Conservation (phyloP, 2,329 filamentous ascomycete genomes). For the Hymenoscyphus linearis region DNA sequence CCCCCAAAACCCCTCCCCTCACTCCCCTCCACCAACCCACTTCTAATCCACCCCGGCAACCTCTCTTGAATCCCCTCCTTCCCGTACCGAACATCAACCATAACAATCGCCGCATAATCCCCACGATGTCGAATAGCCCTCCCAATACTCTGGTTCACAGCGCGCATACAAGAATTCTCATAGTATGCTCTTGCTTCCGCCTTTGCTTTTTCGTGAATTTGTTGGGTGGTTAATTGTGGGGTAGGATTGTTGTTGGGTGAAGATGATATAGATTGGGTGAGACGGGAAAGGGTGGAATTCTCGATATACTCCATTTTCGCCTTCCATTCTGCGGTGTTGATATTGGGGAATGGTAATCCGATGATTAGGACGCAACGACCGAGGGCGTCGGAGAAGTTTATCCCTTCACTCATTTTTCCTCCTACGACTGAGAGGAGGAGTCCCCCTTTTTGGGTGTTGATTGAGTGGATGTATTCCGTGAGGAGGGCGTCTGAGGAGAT, state of each 20-base stretch:
- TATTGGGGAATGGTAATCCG: slow-evolving; percentile 88
- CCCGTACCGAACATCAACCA: slow-evolving; percentile 78
- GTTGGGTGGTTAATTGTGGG: slow-evolving; percentile 15
- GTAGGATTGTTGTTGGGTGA: slow-evolving; percentile 1
- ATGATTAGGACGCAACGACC: slow-evolving; percentile 89
- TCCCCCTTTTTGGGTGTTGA: slow-evolving; percentile 60
- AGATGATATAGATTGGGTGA: slow-evolving; percentile 27
- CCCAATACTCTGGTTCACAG: slow-evolving; percentile 95
- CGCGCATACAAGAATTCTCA: slow-evolving; percentile 93
- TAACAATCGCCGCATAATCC: slow-evolving; percentile 86
- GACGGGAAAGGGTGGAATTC: slow-evolving; percentile 42
- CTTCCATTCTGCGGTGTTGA: slow-evolving; percentile 85
- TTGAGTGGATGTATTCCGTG: slow-evolving; percentile 63
- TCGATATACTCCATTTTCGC: slow-evolving; percentile 87
- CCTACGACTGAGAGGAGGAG: slow-evolving; percentile 87
- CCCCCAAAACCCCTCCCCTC: slow-evolving; percentile 48
- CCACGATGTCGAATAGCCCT: slow-evolving; percentile 80
- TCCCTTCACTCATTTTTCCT: slow-evolving; percentile 92
- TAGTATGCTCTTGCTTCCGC: slow-evolving; percentile 72
- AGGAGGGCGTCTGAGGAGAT: slow-evolving; percentile 58
- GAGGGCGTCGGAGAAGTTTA: slow-evolving; percentile 91
- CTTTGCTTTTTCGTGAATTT: slow-evolving; percentile 39
- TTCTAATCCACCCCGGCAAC: slow-evolving; percentile 83
- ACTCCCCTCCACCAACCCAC: slow-evolving; percentile 52
- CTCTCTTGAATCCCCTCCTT: slow-evolving; percentile 68